Evolutionary conservation across 176 grass and related monocot species (phyloP).

Genomic region (Oryza rufipogon): DNA sequence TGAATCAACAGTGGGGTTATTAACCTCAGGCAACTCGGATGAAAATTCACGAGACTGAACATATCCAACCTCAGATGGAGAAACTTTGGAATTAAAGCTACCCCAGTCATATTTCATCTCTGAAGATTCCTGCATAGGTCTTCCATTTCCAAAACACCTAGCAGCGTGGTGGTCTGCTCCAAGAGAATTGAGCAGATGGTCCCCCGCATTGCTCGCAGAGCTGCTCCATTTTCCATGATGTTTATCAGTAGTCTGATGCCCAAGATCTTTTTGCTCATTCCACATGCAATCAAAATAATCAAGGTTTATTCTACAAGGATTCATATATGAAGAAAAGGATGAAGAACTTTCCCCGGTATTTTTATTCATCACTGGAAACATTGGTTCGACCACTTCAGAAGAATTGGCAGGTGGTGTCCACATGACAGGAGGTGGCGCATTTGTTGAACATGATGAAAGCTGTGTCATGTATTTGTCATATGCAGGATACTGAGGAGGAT

Average conservation of each 20-base stretch:
- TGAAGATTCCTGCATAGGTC: conserved; percentile 15
- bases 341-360: conserved; percentile 40
- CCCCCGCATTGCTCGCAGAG: neutral
- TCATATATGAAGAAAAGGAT: conserved; percentile 46
- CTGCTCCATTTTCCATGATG: conserved; percentile 29
- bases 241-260: conserved; percentile 33
- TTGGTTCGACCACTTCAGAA: conserved; percentile 39
- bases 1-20: conserved; percentile 62
- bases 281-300: conserved; percentile 62
- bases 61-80: conserved; percentile 37
- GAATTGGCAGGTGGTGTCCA: conserved; percentile 24
- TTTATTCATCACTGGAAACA: conserved; percentile 34
- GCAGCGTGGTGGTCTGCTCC: conserved; percentile 8
- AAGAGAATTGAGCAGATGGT: conserved; percentile 1
- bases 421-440: conserved; percentile 11
- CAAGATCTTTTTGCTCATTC: conserved; percentile 48
- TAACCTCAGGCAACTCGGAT: conserved; percentile 39
- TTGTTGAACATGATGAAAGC: conserved; percentile 50
- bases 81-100: conserved; percentile 21
- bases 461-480: conserved; percentile 57
- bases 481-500: conserved; percentile 34
- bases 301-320: conserved; percentile 63
- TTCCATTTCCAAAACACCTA: conserved; percentile 26
- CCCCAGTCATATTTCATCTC: conserved; percentile 39
- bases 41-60: conserved; percentile 37